Conservation (phyloP, 1,139 yeast species). For the Eremothecium gossypii region DNA sequence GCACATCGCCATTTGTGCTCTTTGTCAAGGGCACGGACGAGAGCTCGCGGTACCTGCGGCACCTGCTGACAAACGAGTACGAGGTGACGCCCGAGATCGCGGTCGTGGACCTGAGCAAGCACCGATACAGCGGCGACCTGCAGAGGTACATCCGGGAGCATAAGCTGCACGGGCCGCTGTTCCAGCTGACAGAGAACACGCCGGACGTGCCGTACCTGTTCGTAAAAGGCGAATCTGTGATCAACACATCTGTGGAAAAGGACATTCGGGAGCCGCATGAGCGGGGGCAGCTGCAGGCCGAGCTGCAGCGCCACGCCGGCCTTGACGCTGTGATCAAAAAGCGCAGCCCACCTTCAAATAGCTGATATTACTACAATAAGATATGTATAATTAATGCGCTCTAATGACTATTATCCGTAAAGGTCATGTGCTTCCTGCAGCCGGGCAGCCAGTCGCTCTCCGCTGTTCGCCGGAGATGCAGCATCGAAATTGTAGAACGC, state of each 20-base stretch:
- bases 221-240: constrained; percentile 20
- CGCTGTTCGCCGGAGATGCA: background rate
- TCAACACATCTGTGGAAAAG: constrained; percentile 12
- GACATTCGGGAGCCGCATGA: constrained; percentile 13
- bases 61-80: constrained; percentile 47
- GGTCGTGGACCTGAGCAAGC: constrained; percentile 66
- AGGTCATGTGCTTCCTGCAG: background rate
- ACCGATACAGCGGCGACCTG: constrained; percentile 45
- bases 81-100: constrained; percentile 56
- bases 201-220: constrained; percentile 19
- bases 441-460: background rate
- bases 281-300: constrained; percentile 11
- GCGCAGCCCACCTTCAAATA: constrained; percentile 20
- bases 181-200: constrained; percentile 2
- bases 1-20: constrained; percentile 18
- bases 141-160: constrained; percentile 37
- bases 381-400: constrained; percentile 1
- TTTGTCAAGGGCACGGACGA: constrained; percentile 13
- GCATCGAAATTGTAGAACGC: constrained; percentile 15
- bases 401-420: constrained; percentile 1
- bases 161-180: constrained; percentile 5
- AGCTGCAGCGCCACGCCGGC: constrained; percentile 13
- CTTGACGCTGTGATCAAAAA: constrained; percentile 15
- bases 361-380: constrained; percentile 7
- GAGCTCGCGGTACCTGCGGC: constrained; percentile 51